phyloP scores from a whole-genome alignment of 2,329 filamentous ascomycete species.

The Sclerotinia sclerotiorum region DNA sequence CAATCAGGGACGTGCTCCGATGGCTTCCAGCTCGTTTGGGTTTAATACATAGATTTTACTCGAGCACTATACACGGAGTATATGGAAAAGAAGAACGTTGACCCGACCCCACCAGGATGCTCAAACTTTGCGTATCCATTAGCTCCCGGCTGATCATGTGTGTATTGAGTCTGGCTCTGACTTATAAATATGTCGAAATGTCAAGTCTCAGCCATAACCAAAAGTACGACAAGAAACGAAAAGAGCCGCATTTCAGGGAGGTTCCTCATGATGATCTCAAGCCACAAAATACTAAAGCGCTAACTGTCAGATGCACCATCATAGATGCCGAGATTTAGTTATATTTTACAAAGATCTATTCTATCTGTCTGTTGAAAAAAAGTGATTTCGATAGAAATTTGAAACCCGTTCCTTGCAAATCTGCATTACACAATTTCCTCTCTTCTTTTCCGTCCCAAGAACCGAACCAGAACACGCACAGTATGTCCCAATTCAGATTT shows the following conservation, averaged over 20 bases:
- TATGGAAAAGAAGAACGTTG: conserved; percentile 10
- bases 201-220: neutral
- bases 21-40: conserved; percentile 15
- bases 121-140: neutral
- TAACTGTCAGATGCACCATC: conserved; percentile 24
- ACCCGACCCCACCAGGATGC: neutral
- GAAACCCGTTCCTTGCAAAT: neutral
- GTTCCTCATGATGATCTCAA: conserved; percentile 13
- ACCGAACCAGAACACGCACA: neutral
- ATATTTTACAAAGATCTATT: neutral
- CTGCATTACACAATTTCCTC: neutral
- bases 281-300: conserved; percentile 21
- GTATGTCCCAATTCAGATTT: conserved; percentile 25
- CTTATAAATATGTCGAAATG: neutral
- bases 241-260: conserved; percentile 18
- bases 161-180: neutral
- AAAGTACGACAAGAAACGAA: neutral
- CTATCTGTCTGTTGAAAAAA: conserved; percentile 2
- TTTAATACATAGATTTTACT: neutral
- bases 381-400: neutral
- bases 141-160: conserved; percentile 16
- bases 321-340: conserved; percentile 2
- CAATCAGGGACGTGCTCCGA: conserved; percentile 20
- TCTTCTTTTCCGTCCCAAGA: neutral
- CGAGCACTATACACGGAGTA: no score